Percentiles rank a stretch among this genome's conserved stretches.
These are phyloP conservation scores for Apiotrichum mycotoxinovorans DNA, from an alignment of 1,284 basidiomycete species.

Conservation along the genomic window DNA sequence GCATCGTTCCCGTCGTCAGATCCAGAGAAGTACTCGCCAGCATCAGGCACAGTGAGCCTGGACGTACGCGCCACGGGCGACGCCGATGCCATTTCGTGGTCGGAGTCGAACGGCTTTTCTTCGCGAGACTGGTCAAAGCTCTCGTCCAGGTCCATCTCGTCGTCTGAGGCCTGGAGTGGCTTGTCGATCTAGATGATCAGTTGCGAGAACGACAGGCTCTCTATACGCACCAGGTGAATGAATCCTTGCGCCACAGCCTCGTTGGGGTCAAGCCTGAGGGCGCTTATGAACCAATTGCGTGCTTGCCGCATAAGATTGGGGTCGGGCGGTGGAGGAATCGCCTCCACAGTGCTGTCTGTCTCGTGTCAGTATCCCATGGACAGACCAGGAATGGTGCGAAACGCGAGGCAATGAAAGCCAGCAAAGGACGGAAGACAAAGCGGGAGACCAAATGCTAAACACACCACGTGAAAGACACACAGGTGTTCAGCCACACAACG, in stretches of 20 bases:
- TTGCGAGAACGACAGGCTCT: not conserved
- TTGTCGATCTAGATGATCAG: constrained; percentile 10
- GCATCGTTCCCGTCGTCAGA: not conserved
- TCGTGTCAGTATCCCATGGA: not conserved
- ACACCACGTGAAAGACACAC: too few relatives aligned
- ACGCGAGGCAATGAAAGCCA: not conserved
- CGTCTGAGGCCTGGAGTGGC: not conserved
- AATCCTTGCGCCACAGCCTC: constrained; percentile 35
- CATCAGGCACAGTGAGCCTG: constrained; percentile 55
- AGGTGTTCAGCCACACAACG: not conserved
- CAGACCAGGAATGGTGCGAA: not conserved
- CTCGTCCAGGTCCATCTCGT: constrained; percentile 2
- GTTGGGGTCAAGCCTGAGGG: constrained; percentile 27
- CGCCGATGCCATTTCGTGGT: not conserved
- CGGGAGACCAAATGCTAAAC: too few relatives aligned
- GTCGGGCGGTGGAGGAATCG: not conserved
- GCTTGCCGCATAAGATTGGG: constrained; percentile 25
- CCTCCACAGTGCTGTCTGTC: not conserved
- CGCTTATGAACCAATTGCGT: constrained; percentile 33
- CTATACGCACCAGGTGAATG: constrained; percentile 27
- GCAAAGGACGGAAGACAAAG: too few relatives aligned
- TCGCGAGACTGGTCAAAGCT: constrained; percentile 2
- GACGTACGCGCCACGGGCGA: constrained; percentile 43
- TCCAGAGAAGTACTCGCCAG: not conserved
- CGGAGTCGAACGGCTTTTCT: not conserved